A percentile compares a stretch with the other conserved stretches of the same genome.
These are phyloP conservation scores for Pythium guiyangense DNA, from an alignment of 352 stramenopile species.

Conservation along the genomic window DNA sequence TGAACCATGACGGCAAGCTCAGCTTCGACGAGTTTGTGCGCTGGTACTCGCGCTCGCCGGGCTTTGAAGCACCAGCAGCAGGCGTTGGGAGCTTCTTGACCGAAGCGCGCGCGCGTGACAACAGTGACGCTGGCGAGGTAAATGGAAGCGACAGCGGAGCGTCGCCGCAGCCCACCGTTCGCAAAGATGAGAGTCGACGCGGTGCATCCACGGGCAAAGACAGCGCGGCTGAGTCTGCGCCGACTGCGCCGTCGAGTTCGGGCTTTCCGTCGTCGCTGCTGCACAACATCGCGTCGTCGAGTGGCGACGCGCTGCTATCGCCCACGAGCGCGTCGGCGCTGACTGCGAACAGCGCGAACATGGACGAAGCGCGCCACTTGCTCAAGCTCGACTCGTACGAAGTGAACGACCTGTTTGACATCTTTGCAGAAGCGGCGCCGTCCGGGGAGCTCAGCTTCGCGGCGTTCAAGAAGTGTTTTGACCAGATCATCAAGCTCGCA, in stretches of 20 bases:
- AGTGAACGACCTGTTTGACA: constrained; percentile 86
- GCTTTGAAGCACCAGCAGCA: constrained; percentile 35
- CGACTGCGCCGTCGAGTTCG: constrained; percentile 3
- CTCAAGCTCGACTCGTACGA: constrained; percentile 84
- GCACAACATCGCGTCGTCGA: constrained; percentile 28
- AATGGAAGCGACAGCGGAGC: neutral
- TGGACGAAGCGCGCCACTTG: constrained; percentile 69
- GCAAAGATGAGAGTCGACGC: no score
- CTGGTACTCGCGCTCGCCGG: constrained; percentile 72
- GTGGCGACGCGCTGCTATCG: constrained; percentile 37
- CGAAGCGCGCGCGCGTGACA: constrained; percentile 11
- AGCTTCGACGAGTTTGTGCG: constrained; percentile 85
- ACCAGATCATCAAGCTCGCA: constrained; percentile 82
- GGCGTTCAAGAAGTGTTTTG: constrained; percentile 86
- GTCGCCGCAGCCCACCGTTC: neutral
- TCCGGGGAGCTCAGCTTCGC: constrained; percentile 74
- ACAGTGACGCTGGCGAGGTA: neutral
- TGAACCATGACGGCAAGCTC: constrained; percentile 75
- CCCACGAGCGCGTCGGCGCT: constrained; percentile 38
- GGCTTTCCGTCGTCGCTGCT: constrained; percentile 38
- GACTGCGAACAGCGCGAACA: constrained; percentile 71
- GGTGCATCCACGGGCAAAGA: no score
- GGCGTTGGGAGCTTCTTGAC: constrained; percentile 23
- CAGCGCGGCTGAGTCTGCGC: neutral
- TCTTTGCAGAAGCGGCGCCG: constrained; percentile 80